Conservation (phyloP, 2,329 filamentous ascomycete genomes). For the Amauroascus niger region DNA sequence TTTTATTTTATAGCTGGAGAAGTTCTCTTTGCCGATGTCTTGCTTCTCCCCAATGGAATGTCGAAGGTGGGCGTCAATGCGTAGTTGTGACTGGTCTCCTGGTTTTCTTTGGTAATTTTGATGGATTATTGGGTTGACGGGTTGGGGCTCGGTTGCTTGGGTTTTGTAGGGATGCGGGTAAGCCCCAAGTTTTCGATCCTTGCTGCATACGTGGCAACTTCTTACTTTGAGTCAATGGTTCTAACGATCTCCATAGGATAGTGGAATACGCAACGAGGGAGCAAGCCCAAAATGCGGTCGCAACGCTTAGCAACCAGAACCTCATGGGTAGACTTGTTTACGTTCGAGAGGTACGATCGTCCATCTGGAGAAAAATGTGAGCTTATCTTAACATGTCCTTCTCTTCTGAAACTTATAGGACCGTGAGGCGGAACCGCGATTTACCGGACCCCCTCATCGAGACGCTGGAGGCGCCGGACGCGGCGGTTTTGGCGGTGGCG, state of each 20-base stretch:
- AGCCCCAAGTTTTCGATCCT: constrained; percentile 40
- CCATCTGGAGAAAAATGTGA: background rate
- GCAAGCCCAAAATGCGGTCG: constrained; percentile 94
- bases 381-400: background rate
- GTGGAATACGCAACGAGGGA: constrained; percentile 99
- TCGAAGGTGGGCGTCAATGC: constrained; percentile 98
- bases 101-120: constrained; percentile 53
- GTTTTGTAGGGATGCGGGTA: constrained; percentile 99
- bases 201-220: background rate
- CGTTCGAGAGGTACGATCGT: constrained; percentile 70
- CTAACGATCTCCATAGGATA: constrained; percentile 54
- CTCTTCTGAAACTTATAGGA: constrained; percentile 50
- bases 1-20: constrained; percentile 65
- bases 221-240: background rate
- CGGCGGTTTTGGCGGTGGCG: constrained; percentile 45
- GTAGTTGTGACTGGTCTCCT: constrained; percentile 76
- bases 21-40: constrained; percentile 98
- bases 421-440: constrained; percentile 94
- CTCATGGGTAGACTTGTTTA: constrained; percentile 98
- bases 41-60: constrained; percentile 99
- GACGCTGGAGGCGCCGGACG: constrained; percentile 49
- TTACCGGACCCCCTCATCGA: constrained; percentile 65
- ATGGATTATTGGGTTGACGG: constrained; percentile 99
- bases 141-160: constrained; percentile 81
- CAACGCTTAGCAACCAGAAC: constrained; percentile 97